Conservation (phyloP, 176 grass and related monocot species). For the Carex myosuroides region DNA sequence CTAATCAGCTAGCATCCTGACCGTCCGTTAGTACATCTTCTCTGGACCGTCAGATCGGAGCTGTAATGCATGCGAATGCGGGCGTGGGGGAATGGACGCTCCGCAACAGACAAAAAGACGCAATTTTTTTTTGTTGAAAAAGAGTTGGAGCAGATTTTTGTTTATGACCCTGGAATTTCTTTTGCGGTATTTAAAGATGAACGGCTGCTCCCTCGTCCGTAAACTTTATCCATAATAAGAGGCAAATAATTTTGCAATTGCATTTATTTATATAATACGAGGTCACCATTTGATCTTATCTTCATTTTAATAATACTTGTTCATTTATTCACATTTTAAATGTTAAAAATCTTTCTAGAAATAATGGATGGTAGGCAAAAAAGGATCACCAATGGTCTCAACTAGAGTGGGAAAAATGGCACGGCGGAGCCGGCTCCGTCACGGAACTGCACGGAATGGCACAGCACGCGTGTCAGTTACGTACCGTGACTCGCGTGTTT, state of each 20-base stretch:
- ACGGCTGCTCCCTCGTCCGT: no score
- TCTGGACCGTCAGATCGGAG: slow-evolving; percentile 12
- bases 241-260: not conserved
- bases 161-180: not conserved
- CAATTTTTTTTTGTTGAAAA: not conserved
- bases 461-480: no score
- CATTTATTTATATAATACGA: not conserved
- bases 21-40: not conserved
- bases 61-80: not conserved
- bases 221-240: not conserved
- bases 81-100: slow-evolving; percentile 2
- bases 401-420: no score
- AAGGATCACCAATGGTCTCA: not conserved
- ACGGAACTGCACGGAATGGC: no score
- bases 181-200: not conserved
- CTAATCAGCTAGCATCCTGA: slow-evolving; percentile 8
- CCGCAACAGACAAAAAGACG: slow-evolving; percentile 21
- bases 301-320: not conserved
- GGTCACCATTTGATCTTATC: not conserved
- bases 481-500: no score
- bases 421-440: no score
- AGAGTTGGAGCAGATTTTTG: not conserved
- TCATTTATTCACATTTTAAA: not conserved
- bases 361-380: not conserved
- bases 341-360: not conserved